phyloP scores from a whole-genome alignment of 2,329 filamentous ascomycete species.

The Penicillium sp. region DNA sequence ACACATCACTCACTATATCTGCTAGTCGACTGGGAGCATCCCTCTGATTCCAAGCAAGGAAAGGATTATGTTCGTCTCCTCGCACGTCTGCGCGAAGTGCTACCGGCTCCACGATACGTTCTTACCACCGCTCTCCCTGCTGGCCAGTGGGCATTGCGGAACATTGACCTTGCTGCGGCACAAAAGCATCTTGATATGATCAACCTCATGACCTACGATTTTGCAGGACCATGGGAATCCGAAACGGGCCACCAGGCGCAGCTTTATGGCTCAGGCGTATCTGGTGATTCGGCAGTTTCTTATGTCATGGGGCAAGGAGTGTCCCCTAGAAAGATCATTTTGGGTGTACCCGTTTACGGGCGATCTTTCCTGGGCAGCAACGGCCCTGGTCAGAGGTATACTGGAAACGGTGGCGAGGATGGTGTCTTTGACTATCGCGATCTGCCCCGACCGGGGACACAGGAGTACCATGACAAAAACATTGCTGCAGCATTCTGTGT shows the following conservation, averaged over 20 bases:
- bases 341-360: constrained; percentile 75
- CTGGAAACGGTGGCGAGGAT: constrained; percentile 57
- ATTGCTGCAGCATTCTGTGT: constrained; percentile 68
- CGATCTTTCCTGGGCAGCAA: constrained; percentile 68
- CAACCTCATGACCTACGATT: constrained; percentile 80
- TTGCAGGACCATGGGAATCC: constrained; percentile 68
- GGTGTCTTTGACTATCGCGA: constrained; percentile 73
- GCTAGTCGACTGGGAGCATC: constrained; percentile 81
- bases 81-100: constrained; percentile 62
- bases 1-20: not conserved
- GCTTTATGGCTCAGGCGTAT: constrained; percentile 61
- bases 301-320: constrained; percentile 68
- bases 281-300: constrained; percentile 64
- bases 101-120: constrained; percentile 68
- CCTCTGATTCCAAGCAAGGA: constrained; percentile 64
- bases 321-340: constrained; percentile 67
- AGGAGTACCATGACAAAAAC: constrained; percentile 67
- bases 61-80: constrained; percentile 69
- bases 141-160: constrained; percentile 62
- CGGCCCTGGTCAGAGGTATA: constrained; percentile 63
- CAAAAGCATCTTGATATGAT: constrained; percentile 69
- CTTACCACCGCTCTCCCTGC: constrained; percentile 73
- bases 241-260: constrained; percentile 74
- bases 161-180: constrained; percentile 65
- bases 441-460: constrained; percentile 61